Evolutionary conservation across 2,329 filamentous ascomycete genomes (phyloP).

Genomic region (Grosmannia huntii): DNA sequence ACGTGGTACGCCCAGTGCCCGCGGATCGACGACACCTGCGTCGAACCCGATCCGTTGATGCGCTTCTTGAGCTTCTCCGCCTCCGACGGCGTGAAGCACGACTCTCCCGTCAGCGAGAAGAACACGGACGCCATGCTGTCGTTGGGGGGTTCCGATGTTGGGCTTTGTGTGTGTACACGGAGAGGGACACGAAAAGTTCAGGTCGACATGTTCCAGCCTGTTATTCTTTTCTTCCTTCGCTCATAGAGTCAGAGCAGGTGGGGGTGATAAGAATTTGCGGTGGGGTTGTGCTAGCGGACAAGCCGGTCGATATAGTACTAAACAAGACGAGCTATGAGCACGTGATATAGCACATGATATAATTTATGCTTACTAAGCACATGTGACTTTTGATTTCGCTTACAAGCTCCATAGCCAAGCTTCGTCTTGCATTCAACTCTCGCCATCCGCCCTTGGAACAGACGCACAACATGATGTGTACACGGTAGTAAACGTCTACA

Average conservation of each 20-base stretch:
- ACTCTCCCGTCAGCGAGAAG: conserved; percentile 12
- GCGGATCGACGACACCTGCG: conserved; percentile 33
- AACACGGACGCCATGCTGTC: conserved; percentile 10
- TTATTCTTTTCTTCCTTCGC: background rate
- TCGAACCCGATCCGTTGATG: conserved; percentile 25
- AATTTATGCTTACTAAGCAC: too few species aligned
- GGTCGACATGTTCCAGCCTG: conserved; percentile 1
- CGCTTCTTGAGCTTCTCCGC: conserved; percentile 30
- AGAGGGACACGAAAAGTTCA: background rate
- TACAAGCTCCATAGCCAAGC: background rate
- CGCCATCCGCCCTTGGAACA: background rate
- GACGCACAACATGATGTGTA: background rate
- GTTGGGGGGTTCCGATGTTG: background rate
- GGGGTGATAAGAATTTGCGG: conserved; percentile 10
- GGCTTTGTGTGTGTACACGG: background rate
- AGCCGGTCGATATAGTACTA: background rate
- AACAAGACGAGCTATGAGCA: too few species aligned
- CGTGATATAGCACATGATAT: background rate
- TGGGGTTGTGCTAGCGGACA: background rate
- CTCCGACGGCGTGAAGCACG: conserved; percentile 36
- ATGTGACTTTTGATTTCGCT: background rate
- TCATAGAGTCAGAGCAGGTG: conserved; percentile 2
- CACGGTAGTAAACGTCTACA: background rate
- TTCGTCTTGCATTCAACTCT: background rate
- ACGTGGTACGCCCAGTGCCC: conserved; percentile 56